Percentiles rank a stretch among this genome's conserved stretches.
phyloP scores from a whole-genome alignment of 495 filamentous ascomycete genomes.

The Saxophila tyrrhenica region DNA sequence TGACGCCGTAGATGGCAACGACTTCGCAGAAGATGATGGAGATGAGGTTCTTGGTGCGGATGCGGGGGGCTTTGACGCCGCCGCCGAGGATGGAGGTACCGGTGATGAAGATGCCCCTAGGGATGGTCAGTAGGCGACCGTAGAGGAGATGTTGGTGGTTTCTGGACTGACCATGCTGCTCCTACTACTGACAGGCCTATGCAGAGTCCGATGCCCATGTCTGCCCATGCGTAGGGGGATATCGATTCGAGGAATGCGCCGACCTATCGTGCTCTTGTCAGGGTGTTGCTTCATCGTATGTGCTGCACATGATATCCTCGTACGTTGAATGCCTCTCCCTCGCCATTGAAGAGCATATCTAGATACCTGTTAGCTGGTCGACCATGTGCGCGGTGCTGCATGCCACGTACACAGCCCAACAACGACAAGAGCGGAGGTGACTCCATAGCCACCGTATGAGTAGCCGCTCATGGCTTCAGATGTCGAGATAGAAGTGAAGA shows the following conservation, averaged over 20 bases:
- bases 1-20: conserved; percentile 98
- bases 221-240: conserved; percentile 89
- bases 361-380: conserved; percentile 28
- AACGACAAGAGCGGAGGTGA: conserved; percentile 60
- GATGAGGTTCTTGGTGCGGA: conserved; percentile 97
- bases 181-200: conserved; percentile 93
- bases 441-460: conserved; percentile 57
- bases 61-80: conserved; percentile 89
- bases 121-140: conserved; percentile 21
- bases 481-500: conserved; percentile 4
- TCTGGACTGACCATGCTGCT: conserved; percentile 80
- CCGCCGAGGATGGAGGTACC: conserved; percentile 97
- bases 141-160: neutral
- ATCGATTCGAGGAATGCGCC: conserved; percentile 89
- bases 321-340: conserved; percentile 96
- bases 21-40: conserved; percentile 99
- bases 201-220: conserved; percentile 82
- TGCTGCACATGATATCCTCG: conserved; percentile 17
- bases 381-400: conserved; percentile 8
- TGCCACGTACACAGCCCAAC: conserved; percentile 72
- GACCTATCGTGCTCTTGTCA: conserved; percentile 45
- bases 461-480: conserved; percentile 26
- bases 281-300: conserved; percentile 4
- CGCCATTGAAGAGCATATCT: conserved; percentile 98
- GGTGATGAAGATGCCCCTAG: conserved; percentile 96